phyloP scores from a whole-genome alignment of 139 green algal genomes.

The Coelastrella sp. region DNA sequence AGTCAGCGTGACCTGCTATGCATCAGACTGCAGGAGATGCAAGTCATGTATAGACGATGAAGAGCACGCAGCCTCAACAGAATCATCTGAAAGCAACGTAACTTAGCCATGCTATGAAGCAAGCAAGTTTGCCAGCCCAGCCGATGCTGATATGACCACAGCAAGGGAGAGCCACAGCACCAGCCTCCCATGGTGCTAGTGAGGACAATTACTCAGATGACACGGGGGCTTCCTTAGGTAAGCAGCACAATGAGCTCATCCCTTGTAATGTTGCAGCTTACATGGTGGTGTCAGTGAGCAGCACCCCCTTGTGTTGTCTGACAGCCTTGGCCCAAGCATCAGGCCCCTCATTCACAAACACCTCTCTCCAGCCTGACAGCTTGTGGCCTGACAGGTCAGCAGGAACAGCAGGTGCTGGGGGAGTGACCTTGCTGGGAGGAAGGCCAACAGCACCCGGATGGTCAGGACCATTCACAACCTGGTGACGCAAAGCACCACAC shows the following conservation, averaged over 20 bases:
- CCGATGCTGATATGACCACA: too few species aligned
- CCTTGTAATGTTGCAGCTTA: too few species aligned
- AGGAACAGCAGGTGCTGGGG: slow-evolving; percentile 55
- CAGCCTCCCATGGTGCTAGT: too few species aligned
- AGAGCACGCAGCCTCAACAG: too few species aligned
- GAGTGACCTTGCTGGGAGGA: slow-evolving; percentile 62
- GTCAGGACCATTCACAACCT: slow-evolving; percentile 87
- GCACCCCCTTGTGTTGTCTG: slow-evolving; percentile 85
- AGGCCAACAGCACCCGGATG: slow-evolving; percentile 85
- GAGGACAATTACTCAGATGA: too few species aligned
- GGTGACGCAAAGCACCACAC: slow-evolving; percentile 1
- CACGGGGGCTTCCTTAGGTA: too few species aligned
- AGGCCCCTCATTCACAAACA: slow-evolving; percentile 80
- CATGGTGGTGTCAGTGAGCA: slow-evolving; percentile 96
- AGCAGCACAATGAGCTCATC: too few species aligned
- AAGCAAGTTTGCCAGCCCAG: neutral
- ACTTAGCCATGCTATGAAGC: neutral
- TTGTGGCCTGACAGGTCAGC: slow-evolving; percentile 41
- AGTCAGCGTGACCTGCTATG: neutral
- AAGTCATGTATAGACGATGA: too few species aligned
- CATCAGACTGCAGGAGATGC: too few species aligned
- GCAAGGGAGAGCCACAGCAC: too few species aligned
- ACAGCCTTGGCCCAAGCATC: slow-evolving; percentile 89
- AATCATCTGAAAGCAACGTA: neutral
- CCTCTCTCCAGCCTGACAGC: slow-evolving; percentile 80